A percentile compares a stretch with the other conserved stretches of the same genome.
These are phyloP conservation scores for Metarhizium humberi DNA, from an alignment of 2,329 filamentous ascomycete species.

Conservation along the genomic window DNA sequence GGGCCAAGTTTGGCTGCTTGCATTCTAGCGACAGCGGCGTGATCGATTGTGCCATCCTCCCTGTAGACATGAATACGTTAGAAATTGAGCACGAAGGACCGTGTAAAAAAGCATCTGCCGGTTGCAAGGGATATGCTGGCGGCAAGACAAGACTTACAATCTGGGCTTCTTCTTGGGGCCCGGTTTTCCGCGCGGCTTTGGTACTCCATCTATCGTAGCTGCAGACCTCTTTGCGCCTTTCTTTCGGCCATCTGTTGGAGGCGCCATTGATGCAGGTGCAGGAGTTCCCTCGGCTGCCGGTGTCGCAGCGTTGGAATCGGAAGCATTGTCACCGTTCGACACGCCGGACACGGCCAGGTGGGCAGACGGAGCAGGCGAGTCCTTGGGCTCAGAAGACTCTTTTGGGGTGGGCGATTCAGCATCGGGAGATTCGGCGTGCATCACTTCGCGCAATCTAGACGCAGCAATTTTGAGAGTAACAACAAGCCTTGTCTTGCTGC, in stretches of 20 bases:
- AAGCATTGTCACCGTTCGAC: conserved; percentile 45
- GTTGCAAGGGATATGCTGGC: neutral
- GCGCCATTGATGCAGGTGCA: conserved; percentile 47
- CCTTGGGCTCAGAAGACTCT: conserved; percentile 21
- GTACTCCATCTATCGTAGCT: conserved; percentile 46
- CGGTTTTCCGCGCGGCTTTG: conserved; percentile 76
- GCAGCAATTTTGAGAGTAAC: conserved; percentile 45
- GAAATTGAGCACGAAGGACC: conserved; percentile 18
- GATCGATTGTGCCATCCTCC: conserved; percentile 55
- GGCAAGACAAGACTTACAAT: conserved; percentile 57
- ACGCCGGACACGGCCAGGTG: conserved; percentile 28
- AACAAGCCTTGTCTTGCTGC: conserved; percentile 27
- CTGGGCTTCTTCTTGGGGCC: conserved; percentile 94
- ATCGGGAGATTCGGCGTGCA: conserved; percentile 33
- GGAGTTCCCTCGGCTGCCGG: conserved; percentile 48
- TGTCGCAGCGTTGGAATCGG: conserved; percentile 51
- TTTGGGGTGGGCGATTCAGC: conserved; percentile 32
- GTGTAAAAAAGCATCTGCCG: neutral
- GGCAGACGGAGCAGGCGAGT: conserved; percentile 36
- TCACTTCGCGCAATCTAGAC: conserved; percentile 39
- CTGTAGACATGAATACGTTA: conserved; percentile 25
- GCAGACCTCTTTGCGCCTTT: conserved; percentile 66
- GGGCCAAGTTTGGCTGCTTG: conserved; percentile 71
- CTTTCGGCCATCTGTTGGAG: conserved; percentile 53
- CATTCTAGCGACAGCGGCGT: conserved; percentile 38